phyloP scores from a whole-genome alignment of 2,329 filamentous ascomycete species.

The Apiospora marii region DNA sequence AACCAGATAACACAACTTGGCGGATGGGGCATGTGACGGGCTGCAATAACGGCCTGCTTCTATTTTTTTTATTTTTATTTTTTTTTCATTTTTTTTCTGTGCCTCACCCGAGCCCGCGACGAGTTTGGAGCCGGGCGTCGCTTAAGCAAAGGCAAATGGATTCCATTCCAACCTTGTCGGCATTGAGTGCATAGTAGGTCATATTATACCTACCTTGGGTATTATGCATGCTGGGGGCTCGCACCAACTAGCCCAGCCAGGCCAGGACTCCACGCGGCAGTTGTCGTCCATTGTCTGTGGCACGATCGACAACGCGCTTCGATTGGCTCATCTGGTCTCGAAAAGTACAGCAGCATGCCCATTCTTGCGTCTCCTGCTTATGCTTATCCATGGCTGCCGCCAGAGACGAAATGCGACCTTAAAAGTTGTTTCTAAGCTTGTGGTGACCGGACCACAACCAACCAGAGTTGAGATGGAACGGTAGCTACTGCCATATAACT shows the following conservation, averaged over 20 bases:
- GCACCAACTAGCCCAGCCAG: neutral
- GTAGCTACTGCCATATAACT: neutral
- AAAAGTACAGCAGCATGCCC: neutral
- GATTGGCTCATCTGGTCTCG: conserved; percentile 2
- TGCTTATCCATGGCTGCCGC: neutral
- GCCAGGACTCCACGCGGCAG: conserved; percentile 6
- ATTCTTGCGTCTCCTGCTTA: neutral
- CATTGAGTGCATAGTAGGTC: neutral
- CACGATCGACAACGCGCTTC: conserved; percentile 5
- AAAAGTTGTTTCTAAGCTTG: neutral
- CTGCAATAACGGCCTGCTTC: conserved; percentile 1
- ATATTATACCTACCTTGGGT: neutral
- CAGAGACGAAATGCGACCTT: neutral
- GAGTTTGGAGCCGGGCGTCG: conserved; percentile 12
- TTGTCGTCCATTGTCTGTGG: conserved; percentile 18
- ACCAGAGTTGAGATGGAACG: neutral
- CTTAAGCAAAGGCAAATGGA: neutral
- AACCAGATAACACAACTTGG: neutral
- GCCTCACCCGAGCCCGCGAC: neutral
- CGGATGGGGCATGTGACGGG: neutral
- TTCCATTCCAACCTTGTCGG: neutral
- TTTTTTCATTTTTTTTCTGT: neutral
- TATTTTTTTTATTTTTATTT: neutral
- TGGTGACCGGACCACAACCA: neutral
- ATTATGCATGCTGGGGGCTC: neutral